These are phyloP conservation scores for Theileria annulata DNA, from an alignment of 169 alveolate genomes.

Conservation along the genomic window DNA sequence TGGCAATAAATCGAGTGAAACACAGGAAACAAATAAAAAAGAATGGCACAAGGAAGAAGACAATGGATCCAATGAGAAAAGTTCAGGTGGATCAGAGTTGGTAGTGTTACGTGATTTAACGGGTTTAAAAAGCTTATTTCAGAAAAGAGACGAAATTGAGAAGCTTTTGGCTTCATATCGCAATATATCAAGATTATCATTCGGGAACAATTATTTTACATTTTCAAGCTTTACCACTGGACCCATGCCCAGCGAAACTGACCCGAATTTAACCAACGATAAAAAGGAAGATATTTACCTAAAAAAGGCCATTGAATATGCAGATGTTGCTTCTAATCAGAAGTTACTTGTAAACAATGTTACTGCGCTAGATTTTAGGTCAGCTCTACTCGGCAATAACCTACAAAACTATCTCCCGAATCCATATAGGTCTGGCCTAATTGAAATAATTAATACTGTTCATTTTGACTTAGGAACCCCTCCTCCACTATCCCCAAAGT, in stretches of 20 bases:
- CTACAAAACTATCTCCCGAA: conserved; percentile 33
- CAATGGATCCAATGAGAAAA: background rate
- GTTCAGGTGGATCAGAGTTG: background rate
- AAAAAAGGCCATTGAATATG: conserved; percentile 47
- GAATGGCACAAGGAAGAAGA: background rate
- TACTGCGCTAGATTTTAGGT: conserved; percentile 51
- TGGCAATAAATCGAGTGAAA: background rate
- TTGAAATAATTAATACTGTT: conserved; percentile 27
- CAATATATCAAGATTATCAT: background rate
- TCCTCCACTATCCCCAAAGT: conserved; percentile 33
- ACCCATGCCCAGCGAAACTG: background rate
- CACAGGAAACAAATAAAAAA: background rate
- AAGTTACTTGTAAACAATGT: conserved; percentile 36
- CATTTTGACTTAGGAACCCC: conserved; percentile 69
- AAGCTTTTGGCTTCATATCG: conserved; percentile 35
- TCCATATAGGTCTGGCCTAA: conserved; percentile 36
- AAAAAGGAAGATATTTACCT: conserved; percentile 10
- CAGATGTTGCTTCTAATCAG: conserved; percentile 63
- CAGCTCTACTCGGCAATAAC: conserved; percentile 41
- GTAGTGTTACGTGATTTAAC: conserved; percentile 28
- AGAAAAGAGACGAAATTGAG: conserved; percentile 36
- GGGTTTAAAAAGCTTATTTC: conserved; percentile 21
- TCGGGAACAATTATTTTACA: conserved; percentile 7
- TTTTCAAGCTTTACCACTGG: conserved; percentile 3
- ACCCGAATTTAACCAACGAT: background rate